A percentile compares a stretch with the other conserved stretches of the same genome.
Conservation (phyloP, 2,329 filamentous ascomycete species). For the Bipolaris zeicola region DNA sequence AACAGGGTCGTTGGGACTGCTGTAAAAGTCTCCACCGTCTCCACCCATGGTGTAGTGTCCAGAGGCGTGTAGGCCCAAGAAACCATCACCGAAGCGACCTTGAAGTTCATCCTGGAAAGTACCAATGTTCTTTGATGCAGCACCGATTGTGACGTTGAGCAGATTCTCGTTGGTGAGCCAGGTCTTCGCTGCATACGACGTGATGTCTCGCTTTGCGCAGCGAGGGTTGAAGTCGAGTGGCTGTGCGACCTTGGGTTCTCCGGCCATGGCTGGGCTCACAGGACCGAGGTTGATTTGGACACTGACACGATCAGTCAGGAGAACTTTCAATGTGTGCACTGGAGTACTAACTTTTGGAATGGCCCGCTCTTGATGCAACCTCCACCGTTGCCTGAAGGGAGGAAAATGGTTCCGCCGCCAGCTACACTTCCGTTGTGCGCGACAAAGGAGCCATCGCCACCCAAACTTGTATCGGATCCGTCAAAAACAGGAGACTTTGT, state of each 20-base stretch:
- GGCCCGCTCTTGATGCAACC: slow-evolving; percentile 32
- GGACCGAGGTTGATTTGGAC: slow-evolving; percentile 35
- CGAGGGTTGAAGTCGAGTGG: slow-evolving; percentile 33
- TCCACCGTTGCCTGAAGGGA: slow-evolving; percentile 23
- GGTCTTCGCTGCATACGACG: slow-evolving; percentile 24
- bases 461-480: slow-evolving; percentile 45
- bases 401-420: slow-evolving; percentile 16
- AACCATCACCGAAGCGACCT: slow-evolving; percentile 21
- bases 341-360: slow-evolving; percentile 32
- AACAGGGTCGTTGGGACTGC: slow-evolving; percentile 52
- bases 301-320: background rate
- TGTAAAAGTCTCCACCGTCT: slow-evolving; percentile 50
- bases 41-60: slow-evolving; percentile 42
- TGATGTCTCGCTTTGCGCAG: slow-evolving; percentile 44
- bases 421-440: slow-evolving; percentile 19
- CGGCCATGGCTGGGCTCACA: slow-evolving; percentile 13
- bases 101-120: slow-evolving; percentile 43
- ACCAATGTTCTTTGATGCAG: slow-evolving; percentile 50
- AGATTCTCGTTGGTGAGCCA: slow-evolving; percentile 40
- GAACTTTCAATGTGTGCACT: background rate
- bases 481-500: slow-evolving; percentile 33
- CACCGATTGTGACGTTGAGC: slow-evolving; percentile 57
- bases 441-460: slow-evolving; percentile 24
- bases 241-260: slow-evolving; percentile 17
- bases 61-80: slow-evolving; percentile 49